These are phyloP conservation scores for Chytridiales sp. DNA, from an alignment of 371 early-diverging fungal species.

Conservation along the genomic window DNA sequence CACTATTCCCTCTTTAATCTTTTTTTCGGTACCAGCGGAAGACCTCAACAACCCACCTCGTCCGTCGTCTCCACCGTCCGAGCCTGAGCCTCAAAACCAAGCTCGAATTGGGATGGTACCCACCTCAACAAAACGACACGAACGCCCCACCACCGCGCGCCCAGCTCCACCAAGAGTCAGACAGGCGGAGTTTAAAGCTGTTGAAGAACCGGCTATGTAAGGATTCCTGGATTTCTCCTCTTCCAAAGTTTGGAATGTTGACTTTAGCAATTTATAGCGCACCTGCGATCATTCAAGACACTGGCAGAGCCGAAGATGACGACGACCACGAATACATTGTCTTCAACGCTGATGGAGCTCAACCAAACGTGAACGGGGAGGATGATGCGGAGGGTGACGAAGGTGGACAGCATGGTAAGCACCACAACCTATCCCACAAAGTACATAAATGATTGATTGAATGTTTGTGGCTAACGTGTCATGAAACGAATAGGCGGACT, in stretches of 20 bases:
- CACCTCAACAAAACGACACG: conserved; percentile 30
- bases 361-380: too few species aligned
- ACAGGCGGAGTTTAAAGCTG: conserved; percentile 32
- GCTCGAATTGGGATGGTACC: background rate
- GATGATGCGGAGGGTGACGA: conserved; percentile 1
- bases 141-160: conserved; percentile 50
- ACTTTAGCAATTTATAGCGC: conserved; percentile 2
- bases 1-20: too few species aligned
- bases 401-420: conserved; percentile 26
- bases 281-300: conserved; percentile 34
- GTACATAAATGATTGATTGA: conserved; percentile 8
- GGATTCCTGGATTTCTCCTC: background rate
- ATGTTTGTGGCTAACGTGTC: conserved; percentile 4
- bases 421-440: background rate
- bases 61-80: too few species aligned
- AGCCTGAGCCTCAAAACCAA: too few species aligned
- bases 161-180: conserved; percentile 49
- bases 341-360: conserved; percentile 18
- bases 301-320: conserved; percentile 16
- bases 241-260: background rate
- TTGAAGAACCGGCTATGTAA: conserved; percentile 31
- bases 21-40: too few species aligned
- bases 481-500: conserved; percentile 38
- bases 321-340: conserved; percentile 43
- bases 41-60: too few species aligned